Percentiles rank a stretch among this genome's conserved stretches.
Conservation (phyloP, 2,329 filamentous ascomycete genomes). For the Cercospora sp. region DNA sequence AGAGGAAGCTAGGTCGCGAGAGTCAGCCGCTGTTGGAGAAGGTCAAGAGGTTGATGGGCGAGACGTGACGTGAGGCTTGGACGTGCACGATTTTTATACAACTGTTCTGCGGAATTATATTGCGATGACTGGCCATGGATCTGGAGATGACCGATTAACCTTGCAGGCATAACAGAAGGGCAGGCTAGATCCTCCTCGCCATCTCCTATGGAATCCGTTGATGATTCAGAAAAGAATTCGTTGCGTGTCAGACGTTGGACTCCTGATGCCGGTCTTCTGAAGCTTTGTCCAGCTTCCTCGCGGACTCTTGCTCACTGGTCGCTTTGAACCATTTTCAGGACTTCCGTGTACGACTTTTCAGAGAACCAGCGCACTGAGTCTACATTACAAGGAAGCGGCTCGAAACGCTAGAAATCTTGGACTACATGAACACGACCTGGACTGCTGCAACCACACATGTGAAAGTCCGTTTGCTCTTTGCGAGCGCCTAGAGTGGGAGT, state of each 20-base stretch:
- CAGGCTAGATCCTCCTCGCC: neutral
- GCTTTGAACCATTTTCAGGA: neutral
- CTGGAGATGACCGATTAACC: neutral
- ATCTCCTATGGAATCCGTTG: neutral
- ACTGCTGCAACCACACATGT: neutral
- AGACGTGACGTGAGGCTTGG: slow-evolving; percentile 10
- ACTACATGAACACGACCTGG: neutral
- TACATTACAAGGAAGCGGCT: neutral
- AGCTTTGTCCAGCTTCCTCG: neutral
- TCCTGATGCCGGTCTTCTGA: neutral
- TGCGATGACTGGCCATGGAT: neutral
- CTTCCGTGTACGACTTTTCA: neutral
- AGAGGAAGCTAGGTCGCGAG: slow-evolving; percentile 78
- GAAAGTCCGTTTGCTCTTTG: neutral
- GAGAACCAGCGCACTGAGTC: neutral
- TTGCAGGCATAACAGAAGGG: neutral
- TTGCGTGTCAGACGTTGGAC: neutral
- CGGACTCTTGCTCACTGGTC: neutral
- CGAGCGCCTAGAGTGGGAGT: neutral
- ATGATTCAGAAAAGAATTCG: neutral
- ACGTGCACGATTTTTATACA: neutral
- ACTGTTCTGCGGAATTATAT: neutral
- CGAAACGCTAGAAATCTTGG: neutral
- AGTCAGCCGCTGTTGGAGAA: slow-evolving; percentile 75
- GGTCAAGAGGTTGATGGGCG: slow-evolving; percentile 69